A percentile compares a stretch with the other conserved stretches of the same genome.
These are phyloP conservation scores for Tillandsia leiboldiana DNA, from an alignment of 176 grass and related monocot genomes.

Conservation along the genomic window DNA sequence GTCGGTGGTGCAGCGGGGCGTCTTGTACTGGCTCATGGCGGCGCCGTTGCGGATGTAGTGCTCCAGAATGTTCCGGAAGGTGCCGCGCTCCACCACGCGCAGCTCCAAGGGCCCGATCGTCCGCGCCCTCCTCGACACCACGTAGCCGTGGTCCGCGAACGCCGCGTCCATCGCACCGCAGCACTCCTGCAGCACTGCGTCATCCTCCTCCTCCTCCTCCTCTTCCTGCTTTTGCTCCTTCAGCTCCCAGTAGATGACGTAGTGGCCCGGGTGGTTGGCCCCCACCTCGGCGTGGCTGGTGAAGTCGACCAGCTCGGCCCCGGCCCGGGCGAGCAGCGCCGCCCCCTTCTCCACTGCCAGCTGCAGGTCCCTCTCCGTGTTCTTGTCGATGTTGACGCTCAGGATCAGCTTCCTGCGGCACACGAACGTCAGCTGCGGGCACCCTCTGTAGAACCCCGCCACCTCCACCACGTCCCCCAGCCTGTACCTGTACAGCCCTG, in stretches of 20 bases:
- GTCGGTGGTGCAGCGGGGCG: conserved; percentile 43
- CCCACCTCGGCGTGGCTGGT: conserved; percentile 47
- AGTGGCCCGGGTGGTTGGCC: conserved; percentile 46
- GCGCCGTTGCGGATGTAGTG: conserved; percentile 42
- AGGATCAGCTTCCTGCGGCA: conserved; percentile 62
- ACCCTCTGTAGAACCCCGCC: conserved; percentile 53
- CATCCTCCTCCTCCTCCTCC: conserved; percentile 17
- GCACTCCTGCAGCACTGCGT: conserved; percentile 43
- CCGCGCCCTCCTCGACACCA: conserved; percentile 37
- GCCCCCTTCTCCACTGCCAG: conserved; percentile 37
- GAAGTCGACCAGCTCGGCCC: conserved; percentile 61
- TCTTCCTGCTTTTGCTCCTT: neutral
- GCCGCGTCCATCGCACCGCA: conserved; percentile 55
- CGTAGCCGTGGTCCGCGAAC: conserved; percentile 48
- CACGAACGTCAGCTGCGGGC: conserved; percentile 49
- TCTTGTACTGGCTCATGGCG: conserved; percentile 75
- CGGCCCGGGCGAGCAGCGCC: conserved; percentile 27
- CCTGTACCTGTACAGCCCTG: conserved; percentile 58
- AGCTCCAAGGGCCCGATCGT: conserved; percentile 66
- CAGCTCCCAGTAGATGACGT: conserved; percentile 78
- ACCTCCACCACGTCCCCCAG: conserved; percentile 67
- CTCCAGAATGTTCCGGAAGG: conserved; percentile 65
- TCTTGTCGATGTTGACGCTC: conserved; percentile 66
- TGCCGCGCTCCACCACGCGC: conserved; percentile 39
- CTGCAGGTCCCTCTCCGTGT: conserved; percentile 63